These are phyloP conservation scores for Volvariella volvacea DNA, from an alignment of 1,284 basidiomycete genomes.

Conservation along the genomic window DNA sequence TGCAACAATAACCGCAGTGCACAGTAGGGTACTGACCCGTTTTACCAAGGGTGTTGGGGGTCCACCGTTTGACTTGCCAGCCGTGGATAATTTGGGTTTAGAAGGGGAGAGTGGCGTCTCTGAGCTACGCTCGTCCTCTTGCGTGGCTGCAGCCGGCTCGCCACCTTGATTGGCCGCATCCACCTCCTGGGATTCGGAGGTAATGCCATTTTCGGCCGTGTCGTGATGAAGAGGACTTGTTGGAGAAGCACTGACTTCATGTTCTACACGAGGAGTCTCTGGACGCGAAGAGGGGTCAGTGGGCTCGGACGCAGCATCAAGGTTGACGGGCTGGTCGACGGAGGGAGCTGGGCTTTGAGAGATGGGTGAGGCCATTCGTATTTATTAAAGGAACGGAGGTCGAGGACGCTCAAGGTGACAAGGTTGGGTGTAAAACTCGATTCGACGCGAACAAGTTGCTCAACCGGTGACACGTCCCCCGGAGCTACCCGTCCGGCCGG, in stretches of 20 bases:
- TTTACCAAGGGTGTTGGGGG: slow-evolving; percentile 52
- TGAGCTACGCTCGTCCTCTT: slow-evolving; percentile 9
- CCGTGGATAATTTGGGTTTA: slow-evolving; percentile 17
- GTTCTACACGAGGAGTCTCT: slow-evolving; percentile 10
- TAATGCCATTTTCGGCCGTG: background rate
- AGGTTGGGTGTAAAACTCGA: background rate
- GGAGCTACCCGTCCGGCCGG: background rate
- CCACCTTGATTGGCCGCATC: background rate
- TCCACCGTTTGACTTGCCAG: slow-evolving; percentile 36
- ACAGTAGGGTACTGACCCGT: slow-evolving; percentile 56
- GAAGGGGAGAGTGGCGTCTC: slow-evolving; percentile 7
- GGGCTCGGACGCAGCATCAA: slow-evolving; percentile 6
- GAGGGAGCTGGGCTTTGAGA: slow-evolving; percentile 11
- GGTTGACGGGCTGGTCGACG: slow-evolving; percentile 1
- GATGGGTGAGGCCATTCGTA: slow-evolving; percentile 33
- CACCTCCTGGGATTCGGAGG: background rate
- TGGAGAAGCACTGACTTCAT: slow-evolving; percentile 8
- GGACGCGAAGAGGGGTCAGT: slow-evolving; percentile 11
- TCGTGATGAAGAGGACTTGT: slow-evolving; percentile 12
- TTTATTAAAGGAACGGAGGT: slow-evolving; percentile 18
- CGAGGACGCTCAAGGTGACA: background rate
- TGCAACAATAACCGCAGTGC: slow-evolving; percentile 3
- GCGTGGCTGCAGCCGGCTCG: slow-evolving; percentile 8
- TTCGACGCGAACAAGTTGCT: background rate
- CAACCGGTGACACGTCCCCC: background rate